Base-by-base conservation (phyloP, 2,329 filamentous ascomycete genomes). In the Uncinocarpus reesii region DNA sequence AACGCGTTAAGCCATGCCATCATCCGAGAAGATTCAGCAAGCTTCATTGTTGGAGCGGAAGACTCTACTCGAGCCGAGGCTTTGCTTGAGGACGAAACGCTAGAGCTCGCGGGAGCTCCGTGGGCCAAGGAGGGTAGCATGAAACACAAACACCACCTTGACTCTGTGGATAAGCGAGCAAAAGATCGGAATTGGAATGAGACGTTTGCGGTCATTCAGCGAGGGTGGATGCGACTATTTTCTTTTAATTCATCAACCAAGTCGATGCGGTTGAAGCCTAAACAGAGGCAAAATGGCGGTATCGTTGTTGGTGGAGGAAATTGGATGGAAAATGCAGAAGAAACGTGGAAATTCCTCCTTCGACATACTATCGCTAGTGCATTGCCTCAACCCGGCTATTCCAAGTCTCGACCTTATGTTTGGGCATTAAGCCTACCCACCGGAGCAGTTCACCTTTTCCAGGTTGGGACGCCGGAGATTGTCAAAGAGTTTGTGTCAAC, bases 91-190 rank as follows among this genome's bases (percentile, higher is more conserved):
- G 92, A 96, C 59, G 92, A 98, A 60, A 87, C 84, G 0, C 76
- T 98, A 10, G 89, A 94, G 61, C 79, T 98, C 32, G 81, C 84
- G 8, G 92, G 92, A 20, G 86, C 92, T n/a, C 92, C 92, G 0
- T 98, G 92, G 92, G 83, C 93, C 23, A 98, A 98, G 68, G 92
- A 98, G 67, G 92, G 92, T 53, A 86, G 93, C 57, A 74, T 96
- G 16, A 90, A 90, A 57, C 90, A 98, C 70, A 96, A 96, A 67
- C 90, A 95, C 64, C 90, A 96, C 60, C 76, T 96, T 2, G 90
- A 96, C 62, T 81, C 86, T 3, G 75, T 87, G 29, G 89, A 94
- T 56, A 95, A 92, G 70, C 86, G 87, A 64, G 84, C 89, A 53
- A 95, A 90, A 67, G 90, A 96, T 59, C 79, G 92, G 32, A 90